Evolutionary conservation across 1,284 basidiomycete species (phyloP), one percentile per base, ranked within the genome.

Genomic region (Ustilago curta): DNA sequence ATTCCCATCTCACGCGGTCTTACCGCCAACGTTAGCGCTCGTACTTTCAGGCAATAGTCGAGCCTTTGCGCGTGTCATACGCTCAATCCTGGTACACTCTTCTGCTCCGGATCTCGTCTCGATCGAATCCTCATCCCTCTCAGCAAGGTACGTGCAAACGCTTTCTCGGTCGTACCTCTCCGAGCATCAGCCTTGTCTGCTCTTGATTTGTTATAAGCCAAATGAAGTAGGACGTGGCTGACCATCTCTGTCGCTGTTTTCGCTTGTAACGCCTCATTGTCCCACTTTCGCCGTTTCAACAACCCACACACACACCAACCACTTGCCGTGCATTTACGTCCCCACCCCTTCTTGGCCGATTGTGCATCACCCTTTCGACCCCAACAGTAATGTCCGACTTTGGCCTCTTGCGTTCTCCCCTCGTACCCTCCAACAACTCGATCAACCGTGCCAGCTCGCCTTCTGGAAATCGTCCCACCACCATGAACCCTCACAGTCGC

Each of bases 381-480:
- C 16, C 11, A 51, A 42, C 54, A 70, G 66, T 59, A 47, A 80
- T 80, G 79, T 67, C 79, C 59, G 77, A 79, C 61, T 78, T 72
- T 57, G 65, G 66, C 53, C 75, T 69, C 11, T 47, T 80, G 37
- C 70, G 79, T 58, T 70, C 79, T 27, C 76, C 79, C 29, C 57
- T 69, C 31, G 68, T 77, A 50, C 69, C 78, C 31, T 63, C 71
- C 31, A 70, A 54, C 56, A 56, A 50, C 47, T 70, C 68, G 21
- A 66, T 72, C 66, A 73, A 78, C 35, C 66, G 78, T 42, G 60
- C 70, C 43, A 70, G 59, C 55, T 78, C 76, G 14, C 78, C 78
- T 21, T 69, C 61, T 14, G 73, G 62, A 66, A 49, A 49, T 35
- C 61, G 62, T 32, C 63, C 66, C 29, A 49, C 48, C 62, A 61